Percentiles rank a stretch among this genome's conserved stretches.
Conservation (phyloP, 352 stramenopile genomes). For the Elongisporangium undulatum region DNA sequence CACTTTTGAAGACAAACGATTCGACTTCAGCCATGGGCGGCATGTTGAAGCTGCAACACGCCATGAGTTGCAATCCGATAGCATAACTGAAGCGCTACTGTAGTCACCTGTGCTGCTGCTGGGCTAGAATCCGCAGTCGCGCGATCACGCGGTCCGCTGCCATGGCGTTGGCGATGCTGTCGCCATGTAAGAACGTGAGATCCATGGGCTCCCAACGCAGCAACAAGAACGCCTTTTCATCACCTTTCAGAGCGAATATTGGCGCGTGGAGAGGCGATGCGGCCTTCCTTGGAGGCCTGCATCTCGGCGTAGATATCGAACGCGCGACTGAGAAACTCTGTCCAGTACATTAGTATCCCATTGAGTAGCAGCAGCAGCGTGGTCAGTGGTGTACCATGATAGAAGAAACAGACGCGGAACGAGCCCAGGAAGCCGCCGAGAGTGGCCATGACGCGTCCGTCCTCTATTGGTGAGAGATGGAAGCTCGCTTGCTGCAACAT, state of each 20-base stretch:
- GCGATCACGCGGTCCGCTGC: conserved; percentile 43
- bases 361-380: background rate
- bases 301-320: conserved; percentile 49
- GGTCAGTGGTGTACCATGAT: conserved; percentile 23
- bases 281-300: conserved; percentile 18
- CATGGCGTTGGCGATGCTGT: conserved; percentile 43
- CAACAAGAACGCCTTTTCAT: background rate
- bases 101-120: conserved; percentile 38
- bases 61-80: background rate
- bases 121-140: conserved; percentile 33
- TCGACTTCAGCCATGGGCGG: conserved; percentile 50
- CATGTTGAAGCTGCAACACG: conserved; percentile 25
- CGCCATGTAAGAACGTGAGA: background rate
- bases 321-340: conserved; percentile 48
- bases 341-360: background rate
- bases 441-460: conserved; percentile 17
- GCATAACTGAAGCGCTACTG: background rate
- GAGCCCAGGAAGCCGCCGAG: conserved; percentile 27
- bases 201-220: background rate
- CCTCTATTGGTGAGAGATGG: conserved; percentile 31
- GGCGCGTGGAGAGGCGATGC: conserved; percentile 13
- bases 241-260: conserved; percentile 38
- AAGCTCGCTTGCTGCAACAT: conserved; percentile 34
- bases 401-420: conserved; percentile 46
- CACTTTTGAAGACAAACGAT: conserved; percentile 42